Conservation (phyloP, 495 filamentous ascomycete species). For the Haplographium delicatum region DNA sequence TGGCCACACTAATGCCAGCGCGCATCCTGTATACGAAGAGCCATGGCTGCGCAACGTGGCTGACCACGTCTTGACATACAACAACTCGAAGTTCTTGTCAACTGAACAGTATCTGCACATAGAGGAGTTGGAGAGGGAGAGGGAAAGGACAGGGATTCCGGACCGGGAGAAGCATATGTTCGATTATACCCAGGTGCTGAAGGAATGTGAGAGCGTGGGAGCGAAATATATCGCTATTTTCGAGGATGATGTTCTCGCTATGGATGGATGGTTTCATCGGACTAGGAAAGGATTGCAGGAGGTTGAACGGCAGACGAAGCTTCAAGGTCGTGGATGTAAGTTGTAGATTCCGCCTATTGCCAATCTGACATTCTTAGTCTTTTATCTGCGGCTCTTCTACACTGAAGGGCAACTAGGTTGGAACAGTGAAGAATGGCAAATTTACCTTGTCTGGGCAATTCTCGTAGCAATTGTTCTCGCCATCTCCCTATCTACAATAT, state of each 20-base stretch:
- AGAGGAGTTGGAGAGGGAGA: slow-evolving; percentile 24
- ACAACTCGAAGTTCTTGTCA: slow-evolving; percentile 24
- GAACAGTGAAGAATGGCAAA: slow-evolving; percentile 47
- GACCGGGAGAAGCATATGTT: slow-evolving; percentile 23
- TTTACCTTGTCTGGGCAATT: slow-evolving; percentile 35
- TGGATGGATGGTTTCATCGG: slow-evolving; percentile 44
- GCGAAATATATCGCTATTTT: slow-evolving; percentile 45
- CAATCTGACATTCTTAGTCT: slow-evolving; percentile 19
- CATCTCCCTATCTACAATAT: neutral
- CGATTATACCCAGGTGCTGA: slow-evolving; percentile 44
- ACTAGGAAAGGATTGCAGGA: slow-evolving; percentile 35
- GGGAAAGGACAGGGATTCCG: slow-evolving; percentile 35
- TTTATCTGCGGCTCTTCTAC: slow-evolving; percentile 56
- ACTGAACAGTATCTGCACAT: slow-evolving; percentile 27
- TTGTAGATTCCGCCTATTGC: neutral
- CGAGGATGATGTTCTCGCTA: slow-evolving; percentile 51
- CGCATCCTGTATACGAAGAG: slow-evolving; percentile 45
- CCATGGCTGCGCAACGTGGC: slow-evolving; percentile 43
- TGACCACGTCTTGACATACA: slow-evolving; percentile 44
- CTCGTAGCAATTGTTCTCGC: slow-evolving; percentile 12
- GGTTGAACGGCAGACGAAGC: slow-evolving; percentile 21
- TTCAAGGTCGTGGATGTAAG: slow-evolving; percentile 28
- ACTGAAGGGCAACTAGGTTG: slow-evolving; percentile 51
- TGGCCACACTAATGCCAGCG: slow-evolving; percentile 40
- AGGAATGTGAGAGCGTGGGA: slow-evolving; percentile 38